Evolutionary conservation across 306 rosid genomes (phyloP).

Genomic region (Pterocarpus macrocarpus): DNA sequence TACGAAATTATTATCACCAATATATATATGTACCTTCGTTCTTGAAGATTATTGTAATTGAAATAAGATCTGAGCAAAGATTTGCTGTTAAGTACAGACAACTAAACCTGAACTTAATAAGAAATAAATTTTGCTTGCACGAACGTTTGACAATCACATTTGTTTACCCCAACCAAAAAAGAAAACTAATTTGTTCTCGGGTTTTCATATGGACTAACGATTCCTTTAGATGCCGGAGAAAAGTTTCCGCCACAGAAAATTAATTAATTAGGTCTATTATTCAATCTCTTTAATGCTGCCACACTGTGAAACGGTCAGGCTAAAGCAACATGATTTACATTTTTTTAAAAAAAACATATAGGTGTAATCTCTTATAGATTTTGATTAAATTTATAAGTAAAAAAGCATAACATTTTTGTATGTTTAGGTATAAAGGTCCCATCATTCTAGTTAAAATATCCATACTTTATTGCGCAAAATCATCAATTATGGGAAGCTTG

Average conservation of each 20-base stretch:
- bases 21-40: not conserved
- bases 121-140: not conserved
- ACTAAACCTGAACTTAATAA: not conserved
- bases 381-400: not conserved
- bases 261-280: conserved; percentile 4
- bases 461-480: not conserved
- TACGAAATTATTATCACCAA: not conserved
- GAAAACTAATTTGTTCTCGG: not conserved
- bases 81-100: conserved; percentile 9
- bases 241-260: conserved; percentile 1
- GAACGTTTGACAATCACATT: not conserved
- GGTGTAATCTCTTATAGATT: not conserved
- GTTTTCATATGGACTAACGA: not conserved
- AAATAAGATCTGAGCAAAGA: conserved; percentile 35
- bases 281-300: conserved; percentile 25
- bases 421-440: not conserved
- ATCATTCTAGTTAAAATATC: conserved; percentile 5
- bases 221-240: not conserved
- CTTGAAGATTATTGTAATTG: not conserved
- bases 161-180: not conserved
- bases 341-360: not conserved
- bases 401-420: not conserved
- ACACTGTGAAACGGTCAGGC: conserved; percentile 1
- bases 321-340: not conserved
- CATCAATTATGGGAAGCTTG: not conserved